Evolutionary conservation across 2,329 filamentous ascomycete species (phyloP), one percentile per base, ranked within the genome.

Genomic region (Ophiostoma tasmaniense): DNA sequence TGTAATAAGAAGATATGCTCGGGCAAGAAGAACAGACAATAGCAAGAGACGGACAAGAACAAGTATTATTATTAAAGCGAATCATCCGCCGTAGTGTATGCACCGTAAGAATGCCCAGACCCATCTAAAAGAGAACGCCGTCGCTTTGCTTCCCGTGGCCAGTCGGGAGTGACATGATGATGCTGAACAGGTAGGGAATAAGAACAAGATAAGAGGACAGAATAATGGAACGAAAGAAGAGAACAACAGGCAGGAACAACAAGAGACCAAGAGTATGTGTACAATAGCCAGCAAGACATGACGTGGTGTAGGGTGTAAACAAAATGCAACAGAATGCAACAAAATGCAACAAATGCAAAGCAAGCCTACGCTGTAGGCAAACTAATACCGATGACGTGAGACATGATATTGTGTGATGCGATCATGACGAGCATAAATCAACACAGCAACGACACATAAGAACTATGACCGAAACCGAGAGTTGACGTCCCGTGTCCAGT

Each of bases 401-500:
- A 45, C 42, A 45, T 45, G 42, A 45, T 45, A 8, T 45, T 17
- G 42, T 25, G n/a, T 28, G 52, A 1, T 59, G 55, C 5, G n/a
- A 28, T 13, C 55, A 25, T 17, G 13, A 25, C 25, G 25, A 30
- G 52, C 7, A 11, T 50, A 45, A 39, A 39, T 13, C 10, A 14
- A 39, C n/a, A n/a, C n/a, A 39, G 14, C 37, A 39, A 39, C 13
- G 13, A 13, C 37, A 39, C 11, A 39, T 3, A 39, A 39, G 66
- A 28, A 28, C 25, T 35, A 71, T 39, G 73, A 72, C 68, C 73
- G 71, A 67, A 77, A 76, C 66, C 74, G 75, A 35, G 75, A 82
- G 82, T 73, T 77, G 68, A 88, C 81, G 11, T 83, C 85, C 64
- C 85, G 83, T 75, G 89, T 84, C 91, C 91, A 95, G 71, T 88